These are phyloP conservation scores for Neurospora tetrasperma DNA, from an alignment of 495 filamentous ascomycete species.

Conservation along the genomic window DNA sequence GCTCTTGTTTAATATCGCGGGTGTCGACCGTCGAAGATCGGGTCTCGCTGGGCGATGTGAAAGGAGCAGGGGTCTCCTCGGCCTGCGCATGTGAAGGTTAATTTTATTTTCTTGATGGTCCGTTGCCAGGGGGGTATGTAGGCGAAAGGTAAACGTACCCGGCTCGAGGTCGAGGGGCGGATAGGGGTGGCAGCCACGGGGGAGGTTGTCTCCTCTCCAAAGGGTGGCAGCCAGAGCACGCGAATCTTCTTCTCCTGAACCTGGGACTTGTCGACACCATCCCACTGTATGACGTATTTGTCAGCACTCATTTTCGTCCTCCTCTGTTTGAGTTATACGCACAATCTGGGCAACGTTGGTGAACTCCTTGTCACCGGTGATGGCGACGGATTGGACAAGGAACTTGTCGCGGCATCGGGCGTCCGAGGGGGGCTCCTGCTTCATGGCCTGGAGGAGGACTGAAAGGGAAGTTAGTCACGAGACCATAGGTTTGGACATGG, in stretches of 20 bases:
- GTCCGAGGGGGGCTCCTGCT: slow-evolving; percentile 77
- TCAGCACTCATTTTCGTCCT: slow-evolving; percentile 16
- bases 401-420: slow-evolving; percentile 96
- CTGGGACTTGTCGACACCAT: slow-evolving; percentile 58
- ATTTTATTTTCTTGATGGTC: not conserved
- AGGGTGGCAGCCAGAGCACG: slow-evolving; percentile 61
- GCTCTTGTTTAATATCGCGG: slow-evolving; percentile 31
- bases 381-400: slow-evolving; percentile 84
- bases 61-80: slow-evolving; percentile 20
- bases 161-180: slow-evolving; percentile 19
- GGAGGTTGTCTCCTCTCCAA: slow-evolving; percentile 11
- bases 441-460: slow-evolving; percentile 97
- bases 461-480: slow-evolving; percentile 6
- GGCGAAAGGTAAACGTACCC: slow-evolving; percentile 13
- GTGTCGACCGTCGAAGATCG: slow-evolving; percentile 22
- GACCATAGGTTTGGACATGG: not conserved
- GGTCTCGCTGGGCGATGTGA: slow-evolving; percentile 9
- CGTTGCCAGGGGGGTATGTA: too few species aligned
- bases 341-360: slow-evolving; percentile 71
- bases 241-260: slow-evolving; percentile 94
- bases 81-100: slow-evolving; percentile 9
- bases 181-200: slow-evolving; percentile 15
- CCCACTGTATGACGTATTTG: slow-evolving; percentile 46
- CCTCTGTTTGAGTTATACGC: slow-evolving; percentile 24
- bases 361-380: slow-evolving; percentile 75